Base-by-base conservation (phyloP, 257 asterid species). In the Solanum boliviense region DNA sequence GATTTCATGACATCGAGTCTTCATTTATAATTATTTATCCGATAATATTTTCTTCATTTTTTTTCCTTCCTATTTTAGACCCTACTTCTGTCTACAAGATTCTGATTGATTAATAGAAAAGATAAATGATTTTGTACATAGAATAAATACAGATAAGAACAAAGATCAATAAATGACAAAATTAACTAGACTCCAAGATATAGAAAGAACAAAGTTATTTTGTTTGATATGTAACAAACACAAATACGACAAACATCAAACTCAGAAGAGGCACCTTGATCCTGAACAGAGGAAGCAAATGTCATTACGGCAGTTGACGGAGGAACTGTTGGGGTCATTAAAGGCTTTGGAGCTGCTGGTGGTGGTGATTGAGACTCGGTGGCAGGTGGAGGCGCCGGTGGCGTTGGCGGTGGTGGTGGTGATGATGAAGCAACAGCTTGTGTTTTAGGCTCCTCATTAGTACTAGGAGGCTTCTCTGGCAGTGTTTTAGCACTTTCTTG, bases 401-500 rank as follows among this genome's bases (percentile, higher is more conserved):
- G 87, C 5, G 91, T 38, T 3, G 86, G 85, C 3, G 89, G 71
- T 25, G 91, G 79, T 25, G 91, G 79, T 23, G 91, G 88, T 31
- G 93, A 38, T 34, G 94, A 34, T 67, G 92, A 65, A 73, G 91
- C 92, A 78, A 87, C 86, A 68, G 81, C 91, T 89, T 70, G 91
- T 82, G 67, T 91, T 36, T 89, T 90, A 32, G 90, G 92, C 29
- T 78, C 91, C 88, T 91, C 93, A 70, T 89, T 88, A 79, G 87
- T 89, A 90, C 62, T 72, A 86, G 93, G 91, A 78, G 92, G 90
- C 79, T 88, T 88, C 27, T 68, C 83, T 4, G 91, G 86, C 41
- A 89, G 90, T 44, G 93, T 81, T 91, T 94, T 95, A 0, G 96
- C 93, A 92, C 88, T 93, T 88, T 96, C 99, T 88, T 90, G 94